These are phyloP conservation scores for Lithocarpus polystachyus DNA, from an alignment of 306 rosid genomes.

Conservation along the genomic window DNA sequence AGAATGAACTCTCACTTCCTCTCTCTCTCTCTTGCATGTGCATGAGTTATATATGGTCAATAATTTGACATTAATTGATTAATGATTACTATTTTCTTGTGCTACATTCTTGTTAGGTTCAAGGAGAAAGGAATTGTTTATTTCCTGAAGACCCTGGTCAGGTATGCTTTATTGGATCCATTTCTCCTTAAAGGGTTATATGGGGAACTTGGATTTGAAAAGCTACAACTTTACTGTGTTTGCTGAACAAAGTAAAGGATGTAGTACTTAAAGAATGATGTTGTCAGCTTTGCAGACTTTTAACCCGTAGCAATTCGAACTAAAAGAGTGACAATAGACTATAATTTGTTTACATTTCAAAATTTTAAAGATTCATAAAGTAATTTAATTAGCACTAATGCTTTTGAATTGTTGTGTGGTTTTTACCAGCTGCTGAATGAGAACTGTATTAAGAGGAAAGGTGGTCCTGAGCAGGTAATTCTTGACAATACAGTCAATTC, in stretches of 20 bases:
- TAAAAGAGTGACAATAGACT: not conserved
- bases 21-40: slow-evolving; percentile 26
- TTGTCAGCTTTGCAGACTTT: slow-evolving; percentile 32
- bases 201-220: slow-evolving; percentile 30
- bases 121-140: slow-evolving; percentile 81
- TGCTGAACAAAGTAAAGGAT: slow-evolving; percentile 17
- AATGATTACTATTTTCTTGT: slow-evolving; percentile 34
- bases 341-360: not conserved
- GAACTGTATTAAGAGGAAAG: slow-evolving; percentile 76
- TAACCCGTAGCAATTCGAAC: slow-evolving; percentile 12
- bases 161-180: slow-evolving; percentile 69
- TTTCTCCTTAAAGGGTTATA: slow-evolving; percentile 25
- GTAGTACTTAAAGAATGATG: slow-evolving; percentile 13
- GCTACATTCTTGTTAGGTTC: slow-evolving; percentile 51
- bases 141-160: slow-evolving; percentile 97
- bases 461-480: slow-evolving; percentile 46
- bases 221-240: slow-evolving; percentile 10
- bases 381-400: not conserved
- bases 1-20: slow-evolving; percentile 9
- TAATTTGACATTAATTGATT: slow-evolving; percentile 42
- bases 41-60: slow-evolving; percentile 20
- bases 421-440: slow-evolving; percentile 63
- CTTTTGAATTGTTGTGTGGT: slow-evolving; percentile 11
- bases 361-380: not conserved
- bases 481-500: not conserved